These are phyloP conservation scores for Aureobasidium sp. DNA, from an alignment of 2,329 filamentous ascomycete species.

Conservation along the genomic window DNA sequence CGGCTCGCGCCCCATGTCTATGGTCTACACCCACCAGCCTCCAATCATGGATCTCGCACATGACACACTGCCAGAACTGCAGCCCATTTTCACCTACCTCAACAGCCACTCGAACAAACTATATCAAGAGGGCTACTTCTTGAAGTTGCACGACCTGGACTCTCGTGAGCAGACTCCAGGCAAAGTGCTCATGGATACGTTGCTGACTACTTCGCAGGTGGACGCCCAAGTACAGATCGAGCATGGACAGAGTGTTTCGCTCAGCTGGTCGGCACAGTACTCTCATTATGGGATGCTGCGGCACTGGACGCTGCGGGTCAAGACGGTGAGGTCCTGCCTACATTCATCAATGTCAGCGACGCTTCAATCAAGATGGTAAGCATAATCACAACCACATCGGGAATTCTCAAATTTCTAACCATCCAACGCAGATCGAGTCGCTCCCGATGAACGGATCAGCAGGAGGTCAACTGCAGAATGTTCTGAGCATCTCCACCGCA, in stretches of 20 bases:
- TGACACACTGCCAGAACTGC: conserved; percentile 84
- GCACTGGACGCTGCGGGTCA: conserved; percentile 82
- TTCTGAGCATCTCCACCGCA: conserved; percentile 90
- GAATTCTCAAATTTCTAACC: conserved; percentile 1
- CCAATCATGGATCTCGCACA: conserved; percentile 75
- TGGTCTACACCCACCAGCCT: conserved; percentile 78
- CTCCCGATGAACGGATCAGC: conserved; percentile 71
- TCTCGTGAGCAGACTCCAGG: conserved; percentile 55
- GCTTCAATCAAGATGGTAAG: conserved; percentile 95
- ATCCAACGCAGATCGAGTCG: conserved; percentile 46
- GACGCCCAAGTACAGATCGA: conserved; percentile 73
- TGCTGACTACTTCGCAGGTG: conserved; percentile 49
- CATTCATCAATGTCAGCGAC: conserved; percentile 94
- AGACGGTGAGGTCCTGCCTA: conserved; percentile 75
- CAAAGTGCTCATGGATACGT: neutral
- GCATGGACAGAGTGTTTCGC: conserved; percentile 97
- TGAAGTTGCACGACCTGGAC: conserved; percentile 94
- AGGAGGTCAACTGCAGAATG: conserved; percentile 81
- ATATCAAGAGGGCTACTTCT: conserved; percentile 95
- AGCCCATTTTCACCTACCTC: conserved; percentile 86
- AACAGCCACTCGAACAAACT: conserved; percentile 95
- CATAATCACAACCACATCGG: neutral
- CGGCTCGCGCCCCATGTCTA: conserved; percentile 63
- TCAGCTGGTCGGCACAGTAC: conserved; percentile 86
- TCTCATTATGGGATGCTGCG: conserved; percentile 92